Evolutionary conservation across 106 monocot genomes (phyloP).

Genomic region (Xerophyta viscosa): DNA sequence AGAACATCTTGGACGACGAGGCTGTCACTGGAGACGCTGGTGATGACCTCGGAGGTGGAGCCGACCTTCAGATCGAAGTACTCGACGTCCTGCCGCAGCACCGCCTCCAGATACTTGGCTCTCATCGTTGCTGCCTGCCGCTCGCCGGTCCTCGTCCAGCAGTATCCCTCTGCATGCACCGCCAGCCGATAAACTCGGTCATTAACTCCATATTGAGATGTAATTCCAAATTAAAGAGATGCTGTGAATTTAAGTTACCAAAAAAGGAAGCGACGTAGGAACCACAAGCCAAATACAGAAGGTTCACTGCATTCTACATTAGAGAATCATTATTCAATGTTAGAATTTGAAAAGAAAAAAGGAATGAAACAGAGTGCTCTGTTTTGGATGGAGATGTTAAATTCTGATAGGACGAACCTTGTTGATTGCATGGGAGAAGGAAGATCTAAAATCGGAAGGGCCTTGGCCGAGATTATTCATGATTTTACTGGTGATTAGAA

Average conservation of each 20-base stretch:
- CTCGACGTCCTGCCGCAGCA: constrained; percentile 4
- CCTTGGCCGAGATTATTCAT: constrained; percentile 8
- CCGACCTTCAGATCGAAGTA: constrained; percentile 7
- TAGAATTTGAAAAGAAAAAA: too few species aligned
- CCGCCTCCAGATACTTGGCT: constrained; percentile 5
- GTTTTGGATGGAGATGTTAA: not conserved
- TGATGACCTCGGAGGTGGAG: constrained; percentile 12
- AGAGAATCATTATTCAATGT: too few species aligned
- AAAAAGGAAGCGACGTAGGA: not conserved
- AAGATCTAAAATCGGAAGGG: not conserved
- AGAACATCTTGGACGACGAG: constrained; percentile 61
- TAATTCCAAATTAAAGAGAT: too few species aligned
- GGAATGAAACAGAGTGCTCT: not conserved
- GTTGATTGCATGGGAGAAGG: constrained; percentile 1
- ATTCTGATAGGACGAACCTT: not conserved
- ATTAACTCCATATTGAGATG: too few species aligned
- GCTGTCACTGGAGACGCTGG: constrained; percentile 60
- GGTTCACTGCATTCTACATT: not conserved
- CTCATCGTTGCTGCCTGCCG: constrained; percentile 9
- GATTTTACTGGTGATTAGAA: constrained; percentile 9
- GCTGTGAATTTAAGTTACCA: not conserved
- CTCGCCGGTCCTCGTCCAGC: constrained; percentile 9
- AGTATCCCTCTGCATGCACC: constrained; percentile 8
- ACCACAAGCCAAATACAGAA: constrained; percentile 1
- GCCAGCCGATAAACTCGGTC: not conserved